Base-by-base conservation (phyloP, 2,329 filamentous ascomycete genomes). In the Exophiala xenobiotica region DNA sequence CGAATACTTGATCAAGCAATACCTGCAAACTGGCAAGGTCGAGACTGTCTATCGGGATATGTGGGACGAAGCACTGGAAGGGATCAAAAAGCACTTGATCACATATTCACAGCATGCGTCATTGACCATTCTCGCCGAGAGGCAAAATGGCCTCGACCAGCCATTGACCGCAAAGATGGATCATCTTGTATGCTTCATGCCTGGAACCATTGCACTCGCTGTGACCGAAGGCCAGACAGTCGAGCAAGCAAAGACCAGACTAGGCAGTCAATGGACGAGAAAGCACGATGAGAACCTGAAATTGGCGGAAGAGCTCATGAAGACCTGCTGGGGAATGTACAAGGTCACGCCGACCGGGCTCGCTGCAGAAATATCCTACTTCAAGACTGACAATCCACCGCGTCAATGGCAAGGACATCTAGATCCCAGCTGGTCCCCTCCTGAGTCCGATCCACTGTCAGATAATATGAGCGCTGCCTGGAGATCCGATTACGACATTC, bases 321-420 rank as follows among this genome's bases (percentile, higher is more conserved):
- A 96, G 55, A 97, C 93, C 1, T 99, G 93, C 77, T 96, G 92
- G 88, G 91, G 88, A 64, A 99, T 95, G 83, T 99, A 99, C 74
- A 87, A 90, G 66, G 85, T 79, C 63, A 96, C 91, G 65, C 81
- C 84, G 6, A 97, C 93, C 0, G 92, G 91, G 0, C 81, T 99
- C n/a, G 91, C 93, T 0, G 85, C 88, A 0, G 93, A 99, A 71
- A 99, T 99, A 64, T 88, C 90, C 0, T 88, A 95, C 71, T 99
- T 99, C 71, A 78, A 88, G 47, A 78, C 95, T 48, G 79, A 82
- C 61, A 74, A 82, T 24, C 86, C 87, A 2, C 86, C 89, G 3
- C 75, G 80, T 8, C 53, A 59, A 45, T 62, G 60, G 60, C 40
- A 55, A 39, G 51, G 49, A 4, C 48, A 54, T 33, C 11, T 51